A percentile compares a stretch with the other conserved stretches of the same genome.
Conservation (phyloP, 1,139 yeast species). For the Lodderomyces jiufengensis region DNA sequence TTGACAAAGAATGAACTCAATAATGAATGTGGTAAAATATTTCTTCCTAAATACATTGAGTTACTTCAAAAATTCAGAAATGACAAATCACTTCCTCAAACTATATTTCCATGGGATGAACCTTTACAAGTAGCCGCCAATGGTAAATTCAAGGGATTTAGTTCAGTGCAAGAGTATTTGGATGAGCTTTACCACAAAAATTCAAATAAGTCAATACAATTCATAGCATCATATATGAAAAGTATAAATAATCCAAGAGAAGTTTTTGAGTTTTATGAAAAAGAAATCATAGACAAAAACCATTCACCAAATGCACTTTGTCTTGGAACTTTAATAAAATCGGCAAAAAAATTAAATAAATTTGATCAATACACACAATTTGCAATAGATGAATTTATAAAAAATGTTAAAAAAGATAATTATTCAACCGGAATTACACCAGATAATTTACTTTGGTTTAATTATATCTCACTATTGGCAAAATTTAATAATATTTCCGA, state of each 20-base stretch:
- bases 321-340: constrained; percentile 41
- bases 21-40: neutral
- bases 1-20: neutral
- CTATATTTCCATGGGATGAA: constrained; percentile 20
- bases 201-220: constrained; percentile 22
- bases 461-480: constrained; percentile 50
- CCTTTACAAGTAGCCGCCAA: neutral
- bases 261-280: constrained; percentile 32
- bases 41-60: constrained; percentile 32
- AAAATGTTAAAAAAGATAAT: constrained; percentile 24
- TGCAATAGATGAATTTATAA: constrained; percentile 56
- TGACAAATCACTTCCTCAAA: constrained; percentile 7
- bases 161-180: constrained; percentile 20
- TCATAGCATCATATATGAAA: constrained; percentile 36
- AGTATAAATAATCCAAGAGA: constrained; percentile 44
- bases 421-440: constrained; percentile 35
- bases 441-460: constrained; percentile 43
- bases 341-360: constrained; percentile 20
- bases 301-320: constrained; percentile 35
- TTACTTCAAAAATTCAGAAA: constrained; percentile 16
- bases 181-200: constrained; percentile 20
- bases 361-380: constrained; percentile 32
- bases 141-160: constrained; percentile 10
- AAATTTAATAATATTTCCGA: constrained; percentile 48
- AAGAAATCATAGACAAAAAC: constrained; percentile 18